Evolutionary conservation across 2,329 filamentous ascomycete species (phyloP), one percentile per base, ranked within the genome.

Genomic region (Hypoxylon sp.): DNA sequence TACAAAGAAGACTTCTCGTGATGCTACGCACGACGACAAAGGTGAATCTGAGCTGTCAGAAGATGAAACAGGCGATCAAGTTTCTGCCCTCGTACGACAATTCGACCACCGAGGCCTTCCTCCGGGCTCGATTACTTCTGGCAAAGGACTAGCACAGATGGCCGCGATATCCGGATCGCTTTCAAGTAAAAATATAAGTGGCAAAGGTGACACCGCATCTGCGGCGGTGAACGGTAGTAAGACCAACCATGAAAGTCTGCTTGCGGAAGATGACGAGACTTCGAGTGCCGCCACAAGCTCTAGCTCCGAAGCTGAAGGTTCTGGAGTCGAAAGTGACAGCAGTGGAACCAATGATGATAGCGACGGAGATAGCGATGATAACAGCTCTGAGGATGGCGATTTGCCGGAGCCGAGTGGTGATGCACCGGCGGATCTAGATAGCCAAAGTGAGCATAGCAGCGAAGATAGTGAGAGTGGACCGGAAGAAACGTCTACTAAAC

Each of bases 91-190:
- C 11, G 68, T 78, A 23, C 78, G 73, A 55, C 75, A 78, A 53
- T 78, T 75, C 69, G 80, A 82, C 52, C 71, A 75, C 19, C 75
- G 79, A 28, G 81, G 81, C 0, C 78, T 82, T 21, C 81, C 81
- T 0, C 74, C 79, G 5, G 81, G 80, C 3, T 79, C 80, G 1
- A 80, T 82, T 38, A 75, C 78, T 11, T 78, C 75, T 10, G 79
- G 80, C 1, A 78, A 75, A 21, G 79, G 79, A 4, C 70, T 80
- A 10, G 64, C 67, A 6, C 73, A 77, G 34, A 79, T 81, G 75
- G 80, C 75, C 11, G 73, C 72, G 10, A 74, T 77, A 13, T 77
- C 78, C 17, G 72, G 75, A 13, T 76, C 75, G 17, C 74, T 76
- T n/a, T 70, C 69, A 3, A 67, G 65, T 21, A 60, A 59, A 41